A percentile compares a stretch with the other conserved stretches of the same genome.
Evolutionary conservation across 129 eudicot species (phyloP).

Genomic region (Flaveria linearis): DNA sequence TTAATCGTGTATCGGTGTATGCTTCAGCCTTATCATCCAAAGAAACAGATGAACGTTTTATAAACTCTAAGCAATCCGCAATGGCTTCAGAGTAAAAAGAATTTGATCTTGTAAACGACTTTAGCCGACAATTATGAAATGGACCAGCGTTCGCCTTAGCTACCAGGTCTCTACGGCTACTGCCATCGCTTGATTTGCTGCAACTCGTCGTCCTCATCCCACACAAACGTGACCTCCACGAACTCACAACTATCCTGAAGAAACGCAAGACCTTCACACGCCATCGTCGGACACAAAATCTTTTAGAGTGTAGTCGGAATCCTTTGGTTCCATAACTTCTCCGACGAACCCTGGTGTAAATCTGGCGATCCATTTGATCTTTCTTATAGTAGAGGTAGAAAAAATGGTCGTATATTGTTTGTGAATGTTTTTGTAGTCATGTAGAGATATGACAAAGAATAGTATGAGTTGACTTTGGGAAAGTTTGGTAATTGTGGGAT

Average conservation of each 20-base stretch:
- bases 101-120: constrained; percentile 57
- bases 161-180: constrained; percentile 29
- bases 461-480: constrained; percentile 27
- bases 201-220: constrained; percentile 23
- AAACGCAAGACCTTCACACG: constrained; percentile 51
- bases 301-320: constrained; percentile 51
- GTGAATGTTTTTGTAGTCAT: constrained; percentile 34
- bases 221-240: constrained; percentile 43
- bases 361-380: constrained; percentile 39
- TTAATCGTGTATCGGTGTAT: constrained; percentile 1
- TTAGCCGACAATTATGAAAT: constrained; percentile 31
- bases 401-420: constrained; percentile 29
- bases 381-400: constrained; percentile 17
- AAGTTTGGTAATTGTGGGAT: constrained; percentile 37
- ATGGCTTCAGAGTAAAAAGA: constrained; percentile 91
- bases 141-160: constrained; percentile 12
- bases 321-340: constrained; percentile 51
- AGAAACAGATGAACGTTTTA: constrained; percentile 67
- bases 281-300: constrained; percentile 57
- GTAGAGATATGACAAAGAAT: constrained; percentile 8
- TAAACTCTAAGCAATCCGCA: constrained; percentile 91
- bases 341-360: constrained; percentile 52
- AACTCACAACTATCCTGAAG: constrained; percentile 38
- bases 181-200: constrained; percentile 4
- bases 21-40: constrained; percentile 40